Evolutionary conservation across 768 basidiomycete species (phyloP).

Genomic region (Suillus subaureus): DNA sequence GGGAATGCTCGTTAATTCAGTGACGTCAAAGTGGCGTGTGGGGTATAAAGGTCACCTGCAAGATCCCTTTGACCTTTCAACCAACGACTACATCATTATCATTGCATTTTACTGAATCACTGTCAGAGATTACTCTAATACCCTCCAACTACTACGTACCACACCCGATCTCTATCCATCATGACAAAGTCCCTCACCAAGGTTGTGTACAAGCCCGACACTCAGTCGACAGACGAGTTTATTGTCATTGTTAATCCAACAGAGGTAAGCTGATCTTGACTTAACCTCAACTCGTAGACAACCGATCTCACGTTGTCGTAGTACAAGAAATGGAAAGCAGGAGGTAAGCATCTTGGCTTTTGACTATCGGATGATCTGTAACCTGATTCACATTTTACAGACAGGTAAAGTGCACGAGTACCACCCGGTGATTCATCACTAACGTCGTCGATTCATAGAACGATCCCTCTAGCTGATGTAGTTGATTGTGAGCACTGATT

Average conservation of each 20-base stretch:
- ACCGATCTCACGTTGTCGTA: conserved; percentile 29
- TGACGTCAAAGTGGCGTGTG: conserved; percentile 14
- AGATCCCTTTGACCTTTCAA: neutral
- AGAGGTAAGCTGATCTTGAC: conserved; percentile 49
- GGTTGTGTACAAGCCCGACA: conserved; percentile 80
- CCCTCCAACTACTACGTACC: conserved; percentile 7
- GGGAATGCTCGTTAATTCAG: conserved; percentile 3
- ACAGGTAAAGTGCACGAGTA: conserved; percentile 55
- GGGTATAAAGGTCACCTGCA: conserved; percentile 5
- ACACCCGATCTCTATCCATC: conserved; percentile 19
- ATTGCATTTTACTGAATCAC: conserved; percentile 3
- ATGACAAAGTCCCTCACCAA: conserved; percentile 58
- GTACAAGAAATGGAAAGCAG: conserved; percentile 80
- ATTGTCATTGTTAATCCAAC: conserved; percentile 65
- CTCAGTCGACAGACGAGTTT: conserved; percentile 73
- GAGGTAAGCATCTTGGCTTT: conserved; percentile 52
- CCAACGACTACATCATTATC: conserved; percentile 4
- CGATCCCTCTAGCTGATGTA: conserved; percentile 71
- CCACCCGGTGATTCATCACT: conserved; percentile 8
- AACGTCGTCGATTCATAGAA: conserved; percentile 38
- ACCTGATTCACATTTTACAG: conserved; percentile 38
- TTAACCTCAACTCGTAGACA: conserved; percentile 12
- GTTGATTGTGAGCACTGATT: conserved; percentile 68
- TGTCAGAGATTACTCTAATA: conserved; percentile 18
- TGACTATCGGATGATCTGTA: conserved; percentile 12